Evolutionary conservation across 2,329 filamentous ascomycete genomes (phyloP).

Genomic region (Setomelanomma holmii): DNA sequence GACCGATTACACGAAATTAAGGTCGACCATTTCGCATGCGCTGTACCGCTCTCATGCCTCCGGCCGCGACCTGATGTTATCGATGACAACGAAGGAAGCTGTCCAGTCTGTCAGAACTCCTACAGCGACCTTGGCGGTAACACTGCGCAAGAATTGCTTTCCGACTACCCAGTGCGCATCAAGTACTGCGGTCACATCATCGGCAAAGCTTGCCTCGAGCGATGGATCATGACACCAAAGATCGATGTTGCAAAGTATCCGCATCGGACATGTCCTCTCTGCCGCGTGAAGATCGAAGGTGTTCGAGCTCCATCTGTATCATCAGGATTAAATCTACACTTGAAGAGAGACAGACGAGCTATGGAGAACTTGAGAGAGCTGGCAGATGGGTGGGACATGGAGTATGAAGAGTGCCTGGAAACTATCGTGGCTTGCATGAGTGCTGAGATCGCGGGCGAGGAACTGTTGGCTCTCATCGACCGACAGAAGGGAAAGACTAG

Average conservation of each 20-base stretch:
- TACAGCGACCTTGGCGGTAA: slow-evolving; percentile 19
- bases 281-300: slow-evolving; percentile 25
- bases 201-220: slow-evolving; percentile 31
- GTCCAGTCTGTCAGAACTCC: slow-evolving; percentile 28
- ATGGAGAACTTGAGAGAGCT: slow-evolving; percentile 10
- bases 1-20: slow-evolving; percentile 1
- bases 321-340: slow-evolving; percentile 2
- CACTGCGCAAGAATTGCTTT: slow-evolving; percentile 16
- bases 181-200: slow-evolving; percentile 35
- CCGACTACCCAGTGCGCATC: slow-evolving; percentile 32
- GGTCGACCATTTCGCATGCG: slow-evolving; percentile 32
- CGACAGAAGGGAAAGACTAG: not conserved
- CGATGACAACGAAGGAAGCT: slow-evolving; percentile 18
- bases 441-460: slow-evolving; percentile 23
- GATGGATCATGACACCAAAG: slow-evolving; percentile 31
- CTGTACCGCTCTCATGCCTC: slow-evolving; percentile 17
- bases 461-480: slow-evolving; percentile 13
- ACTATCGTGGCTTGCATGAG: slow-evolving; percentile 22
- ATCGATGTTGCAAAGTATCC: slow-evolving; percentile 28
- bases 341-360: slow-evolving; percentile 10
- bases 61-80: not conserved
- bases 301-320: slow-evolving; percentile 3
- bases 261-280: slow-evolving; percentile 28
- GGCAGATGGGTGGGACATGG: slow-evolving; percentile 13
- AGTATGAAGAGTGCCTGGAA: slow-evolving; percentile 16